Percentiles rank a stretch among this genome's conserved stretches.
phyloP scores from a whole-genome alignment of 768 basidiomycete species.

The Suillus spraguei region DNA sequence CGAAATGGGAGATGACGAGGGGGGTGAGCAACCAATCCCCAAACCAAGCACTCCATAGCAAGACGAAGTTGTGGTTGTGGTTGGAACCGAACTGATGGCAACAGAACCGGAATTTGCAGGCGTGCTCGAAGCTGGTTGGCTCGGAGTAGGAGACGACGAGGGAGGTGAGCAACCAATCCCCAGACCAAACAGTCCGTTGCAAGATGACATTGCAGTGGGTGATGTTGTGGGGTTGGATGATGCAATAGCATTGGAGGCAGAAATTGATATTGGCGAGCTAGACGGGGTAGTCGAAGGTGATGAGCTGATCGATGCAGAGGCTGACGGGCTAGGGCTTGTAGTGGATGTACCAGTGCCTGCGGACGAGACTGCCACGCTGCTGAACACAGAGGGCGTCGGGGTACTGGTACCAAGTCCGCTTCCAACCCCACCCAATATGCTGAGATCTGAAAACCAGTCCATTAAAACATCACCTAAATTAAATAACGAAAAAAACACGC shows the following conservation, averaged over 20 bases:
- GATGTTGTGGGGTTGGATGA: not conserved
- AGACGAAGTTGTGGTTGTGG: not conserved
- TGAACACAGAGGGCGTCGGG: constrained; percentile 19
- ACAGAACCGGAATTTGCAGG: constrained; percentile 7
- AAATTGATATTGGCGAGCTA: not conserved
- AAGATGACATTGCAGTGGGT: constrained; percentile 12
- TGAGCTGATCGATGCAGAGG: not conserved
- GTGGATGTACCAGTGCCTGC: constrained; percentile 1
- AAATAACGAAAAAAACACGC: constrained; percentile 20
- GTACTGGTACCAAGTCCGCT: constrained; percentile 4
- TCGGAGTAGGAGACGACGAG: constrained; percentile 9
- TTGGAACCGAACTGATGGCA: constrained; percentile 10
- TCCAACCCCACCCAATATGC: constrained; percentile 1
- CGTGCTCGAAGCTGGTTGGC: constrained; percentile 1
- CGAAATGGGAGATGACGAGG: constrained; percentile 14
- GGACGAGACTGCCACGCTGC: constrained; percentile 10
- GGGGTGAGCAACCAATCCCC: constrained; percentile 14
- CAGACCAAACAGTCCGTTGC: constrained; percentile 21
- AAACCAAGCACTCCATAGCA: constrained; percentile 17
- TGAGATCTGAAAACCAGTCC: not conserved
- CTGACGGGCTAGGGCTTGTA: constrained; percentile 1
- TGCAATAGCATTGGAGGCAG: constrained; percentile 3
- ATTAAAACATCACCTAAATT: not conserved
- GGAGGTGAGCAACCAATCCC: constrained; percentile 18
- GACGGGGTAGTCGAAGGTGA: not conserved